Conservation (phyloP, 495 filamentous ascomycete genomes). For the Cercophora newfieldiana region DNA sequence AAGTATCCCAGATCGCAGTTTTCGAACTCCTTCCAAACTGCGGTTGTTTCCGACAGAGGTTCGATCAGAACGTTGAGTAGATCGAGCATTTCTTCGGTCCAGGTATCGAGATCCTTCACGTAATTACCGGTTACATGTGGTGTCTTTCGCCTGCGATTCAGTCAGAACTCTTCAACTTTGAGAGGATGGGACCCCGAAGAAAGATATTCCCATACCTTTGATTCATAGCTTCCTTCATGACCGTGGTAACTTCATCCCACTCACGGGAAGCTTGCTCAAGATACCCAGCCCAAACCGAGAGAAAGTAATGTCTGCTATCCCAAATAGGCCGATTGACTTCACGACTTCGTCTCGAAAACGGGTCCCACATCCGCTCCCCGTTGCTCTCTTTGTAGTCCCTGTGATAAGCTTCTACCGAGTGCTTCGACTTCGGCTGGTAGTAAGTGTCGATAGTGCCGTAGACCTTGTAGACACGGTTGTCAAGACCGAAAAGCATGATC, state of each 20-base stretch:
- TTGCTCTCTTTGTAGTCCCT: not conserved
- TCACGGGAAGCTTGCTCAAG: not conserved
- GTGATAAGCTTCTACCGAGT: not conserved
- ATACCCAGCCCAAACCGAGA: not conserved
- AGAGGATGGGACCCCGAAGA: not conserved
- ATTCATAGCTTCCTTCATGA: not conserved
- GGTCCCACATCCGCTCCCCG: not conserved
- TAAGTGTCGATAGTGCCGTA: not conserved
- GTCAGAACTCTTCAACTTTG: not conserved
- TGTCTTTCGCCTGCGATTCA: not conserved
- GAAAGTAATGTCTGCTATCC: not conserved
- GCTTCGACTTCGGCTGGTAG: not conserved
- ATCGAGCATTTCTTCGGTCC: not conserved
- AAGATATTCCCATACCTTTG: not conserved
- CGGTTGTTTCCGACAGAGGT: not conserved
- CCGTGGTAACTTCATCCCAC: not conserved
- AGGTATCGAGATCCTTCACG: not conserved
- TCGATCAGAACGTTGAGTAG: not conserved
- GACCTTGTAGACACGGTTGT: not conserved
- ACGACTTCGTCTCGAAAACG: not conserved
- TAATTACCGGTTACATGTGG: not conserved
- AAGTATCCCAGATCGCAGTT: not conserved
- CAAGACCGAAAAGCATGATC: not conserved
- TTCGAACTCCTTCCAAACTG: not conserved
- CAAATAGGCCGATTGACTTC: not conserved